Evolutionary conservation across 371 early-diverging fungal genomes (phyloP), one percentile per base, ranked within the genome.

Genomic region (Parasitella parasitica): DNA sequence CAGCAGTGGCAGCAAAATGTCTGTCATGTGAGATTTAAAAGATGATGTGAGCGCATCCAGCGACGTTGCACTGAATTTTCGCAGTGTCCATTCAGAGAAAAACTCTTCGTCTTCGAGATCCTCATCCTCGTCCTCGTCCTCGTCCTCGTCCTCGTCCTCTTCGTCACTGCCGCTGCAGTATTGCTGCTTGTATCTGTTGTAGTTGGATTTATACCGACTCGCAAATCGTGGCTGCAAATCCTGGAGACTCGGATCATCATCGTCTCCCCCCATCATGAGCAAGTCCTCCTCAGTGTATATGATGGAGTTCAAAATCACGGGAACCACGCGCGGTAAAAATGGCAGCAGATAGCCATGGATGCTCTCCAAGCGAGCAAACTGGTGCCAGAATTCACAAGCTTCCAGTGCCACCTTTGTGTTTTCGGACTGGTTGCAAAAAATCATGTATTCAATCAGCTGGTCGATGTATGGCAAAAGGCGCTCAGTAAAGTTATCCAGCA

Each of bases 321-420:
- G 94, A 15, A 98, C 80, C 35, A 97, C 81, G 30, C 83, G 75
- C 34, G 82, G 81, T 35, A 97, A 64, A 70, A 85, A 87, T 3
- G 94, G 93, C 39, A 84, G 81, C 54, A 98, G 72, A 57, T 88
- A 78, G 39, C 87, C 88, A 46, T 77, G 76, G 59, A 90, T 62
- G n/a, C 76, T 78, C 16, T 91, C 87, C 55, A 91, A 88, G 69
- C 93, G 94, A 27, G 91, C 89, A 78, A 96, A 91, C 26, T 91
- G 89, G 20, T 94, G 73, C 97, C 97, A 98, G 75, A 98, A 97
- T 78, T 98, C 98, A 76, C 94, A 93, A 11, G 97, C 97, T 76
- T 96, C 96, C 59, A 96, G 73, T 16, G 96, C 96, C 6, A 97
- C 88, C 37, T 75, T 68, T n/a, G 90, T 87, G 38, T 94, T 90